These are phyloP conservation scores for Galerina marginata DNA, from an alignment of 768 basidiomycete species.

Conservation along the genomic window DNA sequence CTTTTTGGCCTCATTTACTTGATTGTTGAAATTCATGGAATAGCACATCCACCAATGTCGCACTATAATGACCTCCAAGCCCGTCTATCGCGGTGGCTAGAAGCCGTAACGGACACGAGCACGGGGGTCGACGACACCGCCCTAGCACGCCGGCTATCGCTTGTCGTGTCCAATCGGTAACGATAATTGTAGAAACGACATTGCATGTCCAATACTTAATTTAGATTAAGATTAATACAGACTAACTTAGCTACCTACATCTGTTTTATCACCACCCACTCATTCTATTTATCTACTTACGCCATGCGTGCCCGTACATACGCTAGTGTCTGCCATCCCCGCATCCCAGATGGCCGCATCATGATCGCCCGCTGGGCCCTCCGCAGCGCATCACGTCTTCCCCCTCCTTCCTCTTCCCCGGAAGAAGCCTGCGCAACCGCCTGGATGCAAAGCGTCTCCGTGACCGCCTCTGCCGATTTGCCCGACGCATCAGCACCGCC, in stretches of 20 bases:
- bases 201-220: neutral
- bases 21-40: neutral
- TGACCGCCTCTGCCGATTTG: conserved; percentile 37
- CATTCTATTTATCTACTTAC: conserved; percentile 8
- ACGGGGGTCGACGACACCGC: conserved; percentile 36
- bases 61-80: conserved; percentile 50
- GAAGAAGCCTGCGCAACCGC: conserved; percentile 46
- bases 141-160: conserved; percentile 54
- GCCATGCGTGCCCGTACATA: conserved; percentile 45
- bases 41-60: conserved; percentile 41
- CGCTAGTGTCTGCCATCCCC: conserved; percentile 66
- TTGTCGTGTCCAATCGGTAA: conserved; percentile 43
- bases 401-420: neutral
- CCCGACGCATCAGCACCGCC: conserved; percentile 7
- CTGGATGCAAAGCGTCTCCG: conserved; percentile 51
- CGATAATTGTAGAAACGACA: neutral
- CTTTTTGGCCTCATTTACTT: conserved; percentile 1
- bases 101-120: conserved; percentile 42
- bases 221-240: conserved; percentile 14
- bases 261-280: conserved; percentile 12
- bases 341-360: conserved; percentile 57
- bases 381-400: conserved; percentile 36
- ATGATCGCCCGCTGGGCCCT: conserved; percentile 68
- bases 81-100: conserved; percentile 70
- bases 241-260: conserved; percentile 7